Percentiles rank a stretch among this genome's conserved stretches.
Evolutionary conservation across 2,329 filamentous ascomycete genomes (phyloP).

Genomic region (Kalmusia sp.): DNA sequence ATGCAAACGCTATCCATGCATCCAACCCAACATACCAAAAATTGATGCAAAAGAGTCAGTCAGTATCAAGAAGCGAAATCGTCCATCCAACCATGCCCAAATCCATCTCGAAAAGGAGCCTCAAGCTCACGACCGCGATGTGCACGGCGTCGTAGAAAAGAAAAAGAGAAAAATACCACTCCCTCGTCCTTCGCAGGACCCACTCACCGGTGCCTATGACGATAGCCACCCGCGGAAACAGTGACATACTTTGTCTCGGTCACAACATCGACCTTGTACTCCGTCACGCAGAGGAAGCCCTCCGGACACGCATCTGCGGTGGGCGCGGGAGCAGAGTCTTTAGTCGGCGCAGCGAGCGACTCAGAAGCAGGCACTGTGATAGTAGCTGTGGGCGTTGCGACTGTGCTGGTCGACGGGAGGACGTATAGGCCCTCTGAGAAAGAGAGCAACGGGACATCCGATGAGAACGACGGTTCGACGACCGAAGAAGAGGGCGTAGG

Average conservation of each 20-base stretch:
- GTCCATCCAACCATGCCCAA: neutral
- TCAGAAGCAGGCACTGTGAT: constrained; percentile 20
- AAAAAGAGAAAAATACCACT: no score
- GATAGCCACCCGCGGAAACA: neutral
- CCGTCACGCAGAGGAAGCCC: constrained; percentile 32
- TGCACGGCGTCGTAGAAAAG: neutral
- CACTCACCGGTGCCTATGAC: neutral
- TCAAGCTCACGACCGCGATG: neutral
- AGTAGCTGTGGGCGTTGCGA: constrained; percentile 7
- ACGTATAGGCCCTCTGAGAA: constrained; percentile 4
- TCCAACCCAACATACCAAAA: neutral
- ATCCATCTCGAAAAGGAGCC: neutral
- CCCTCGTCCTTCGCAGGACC: no score
- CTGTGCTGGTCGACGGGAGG: constrained; percentile 1
- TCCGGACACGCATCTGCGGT: neutral
- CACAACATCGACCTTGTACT: neutral
- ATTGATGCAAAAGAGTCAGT: neutral
- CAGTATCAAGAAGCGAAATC: constrained; percentile 1
- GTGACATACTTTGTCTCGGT: constrained; percentile 2
- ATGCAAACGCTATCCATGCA: no score
- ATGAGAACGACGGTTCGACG: neutral
- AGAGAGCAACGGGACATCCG: constrained; percentile 2
- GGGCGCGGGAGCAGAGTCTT: constrained; percentile 21
- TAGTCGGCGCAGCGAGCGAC: constrained; percentile 28
- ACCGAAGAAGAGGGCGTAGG: no score